Conservation (phyloP, 179 eudicot genomes). For the Actinidia arguta region DNA sequence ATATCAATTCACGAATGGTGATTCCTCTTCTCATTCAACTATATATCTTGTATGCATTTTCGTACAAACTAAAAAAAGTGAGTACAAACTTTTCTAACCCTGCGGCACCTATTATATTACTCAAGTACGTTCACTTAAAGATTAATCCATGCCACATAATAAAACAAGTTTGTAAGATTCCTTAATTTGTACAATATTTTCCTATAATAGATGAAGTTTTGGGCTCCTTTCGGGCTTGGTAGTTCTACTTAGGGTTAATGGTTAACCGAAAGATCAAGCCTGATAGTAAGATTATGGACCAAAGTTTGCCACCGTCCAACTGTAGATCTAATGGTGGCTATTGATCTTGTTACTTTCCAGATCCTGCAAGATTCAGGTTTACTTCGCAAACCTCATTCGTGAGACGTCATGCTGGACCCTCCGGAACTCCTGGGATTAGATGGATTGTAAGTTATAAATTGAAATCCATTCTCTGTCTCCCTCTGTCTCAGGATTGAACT, state of each 20-base stretch:
- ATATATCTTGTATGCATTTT: background rate
- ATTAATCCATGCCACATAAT: no score
- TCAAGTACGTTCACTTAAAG: no score
- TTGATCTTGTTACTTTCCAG: constrained; percentile 24
- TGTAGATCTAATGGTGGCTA: no score
- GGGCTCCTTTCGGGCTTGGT: no score
- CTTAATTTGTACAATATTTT: no score
- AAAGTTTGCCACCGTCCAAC: no score
- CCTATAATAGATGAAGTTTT: no score
- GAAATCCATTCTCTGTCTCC: background rate
- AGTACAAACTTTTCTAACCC: background rate
- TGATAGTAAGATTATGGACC: no score
- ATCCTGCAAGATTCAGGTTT: constrained; percentile 55
- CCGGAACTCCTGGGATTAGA: constrained; percentile 39
- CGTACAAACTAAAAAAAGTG: background rate
- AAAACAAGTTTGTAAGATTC: no score
- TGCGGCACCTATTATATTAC: no score
- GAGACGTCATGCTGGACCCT: constrained; percentile 43
- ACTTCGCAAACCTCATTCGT: constrained; percentile 58
- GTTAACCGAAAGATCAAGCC: no score
- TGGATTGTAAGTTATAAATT: constrained; percentile 41
- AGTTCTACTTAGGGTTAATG: no score
- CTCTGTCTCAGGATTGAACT: background rate
- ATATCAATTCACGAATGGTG: constrained; percentile 51
- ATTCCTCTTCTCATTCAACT: background rate